These are phyloP conservation scores for Exophiala oligosperma DNA, from an alignment of 2,329 filamentous ascomycete species.

Conservation along the genomic window DNA sequence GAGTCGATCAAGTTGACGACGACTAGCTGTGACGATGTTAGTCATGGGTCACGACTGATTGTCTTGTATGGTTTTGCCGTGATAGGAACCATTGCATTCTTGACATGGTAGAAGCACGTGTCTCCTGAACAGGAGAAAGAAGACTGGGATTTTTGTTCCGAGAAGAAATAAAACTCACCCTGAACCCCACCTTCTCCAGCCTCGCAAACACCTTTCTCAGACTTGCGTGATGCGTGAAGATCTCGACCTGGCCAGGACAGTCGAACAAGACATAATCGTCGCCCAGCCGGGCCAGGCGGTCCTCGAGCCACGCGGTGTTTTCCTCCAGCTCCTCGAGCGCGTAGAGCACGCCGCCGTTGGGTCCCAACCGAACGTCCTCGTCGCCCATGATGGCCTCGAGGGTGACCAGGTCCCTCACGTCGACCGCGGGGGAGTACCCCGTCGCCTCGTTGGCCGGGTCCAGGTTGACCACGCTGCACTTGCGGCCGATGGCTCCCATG, in stretches of 20 bases:
- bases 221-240: conserved; percentile 93
- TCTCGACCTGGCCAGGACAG: conserved; percentile 93
- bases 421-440: conserved; percentile 82
- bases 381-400: conserved; percentile 94
- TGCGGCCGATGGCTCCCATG: conserved; percentile 89
- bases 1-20: conserved; percentile 92
- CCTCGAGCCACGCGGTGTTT: conserved; percentile 89
- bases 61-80: too few species aligned
- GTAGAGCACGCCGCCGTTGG: conserved; percentile 89
- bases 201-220: conserved; percentile 88
- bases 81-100: too few species aligned
- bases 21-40: conserved; percentile 65
- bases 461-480: conserved; percentile 93
- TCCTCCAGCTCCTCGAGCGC: conserved; percentile 93
- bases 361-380: conserved; percentile 70
- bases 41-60: too few species aligned
- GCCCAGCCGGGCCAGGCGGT: conserved; percentile 73
- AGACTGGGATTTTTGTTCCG: too few species aligned
- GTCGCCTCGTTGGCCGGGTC: conserved; percentile 96
- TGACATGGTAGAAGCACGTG: too few species aligned
- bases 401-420: conserved; percentile 84
- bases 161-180: conserved; percentile 59
- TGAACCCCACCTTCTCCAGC: conserved; percentile 86
- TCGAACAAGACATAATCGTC: conserved; percentile 96
- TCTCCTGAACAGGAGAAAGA: too few species aligned